A percentile compares a stretch with the other conserved stretches of the same genome.
phyloP scores from a whole-genome alignment of 129 eudicot genomes.

The Lactuca saligna region DNA sequence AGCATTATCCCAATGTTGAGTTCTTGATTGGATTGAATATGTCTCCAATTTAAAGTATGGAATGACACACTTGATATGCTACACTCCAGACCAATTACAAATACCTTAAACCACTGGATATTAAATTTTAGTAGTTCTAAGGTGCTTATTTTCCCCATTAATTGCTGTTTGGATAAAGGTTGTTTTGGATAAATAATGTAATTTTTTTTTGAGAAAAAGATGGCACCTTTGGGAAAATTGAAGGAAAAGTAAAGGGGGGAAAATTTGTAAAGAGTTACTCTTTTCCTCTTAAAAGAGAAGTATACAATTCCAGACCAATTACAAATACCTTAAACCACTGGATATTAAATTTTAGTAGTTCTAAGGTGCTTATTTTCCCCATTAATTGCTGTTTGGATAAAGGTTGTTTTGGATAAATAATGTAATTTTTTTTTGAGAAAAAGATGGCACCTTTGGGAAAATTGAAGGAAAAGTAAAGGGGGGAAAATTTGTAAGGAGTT shows the following conservation, averaged over 20 bases:
- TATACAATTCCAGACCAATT: neutral
- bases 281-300: too few species aligned
- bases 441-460: neutral
- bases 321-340: neutral
- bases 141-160: neutral
- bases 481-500: neutral
- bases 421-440: neutral
- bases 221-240: neutral
- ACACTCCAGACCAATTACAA: neutral
- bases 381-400: neutral
- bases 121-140: neutral
- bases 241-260: neutral
- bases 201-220: neutral
- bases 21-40: neutral
- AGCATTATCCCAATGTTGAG: neutral
- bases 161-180: neutral
- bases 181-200: neutral
- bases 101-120: neutral
- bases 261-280: neutral
- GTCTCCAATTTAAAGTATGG: slow-evolving; percentile 11
- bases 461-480: neutral
- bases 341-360: neutral
- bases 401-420: neutral
- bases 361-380: neutral
- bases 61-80: slow-evolving; percentile 8